Evolutionary conservation across 2,329 filamentous ascomycete genomes (phyloP).

Genomic region (Cladosporium cucumerinum): DNA sequence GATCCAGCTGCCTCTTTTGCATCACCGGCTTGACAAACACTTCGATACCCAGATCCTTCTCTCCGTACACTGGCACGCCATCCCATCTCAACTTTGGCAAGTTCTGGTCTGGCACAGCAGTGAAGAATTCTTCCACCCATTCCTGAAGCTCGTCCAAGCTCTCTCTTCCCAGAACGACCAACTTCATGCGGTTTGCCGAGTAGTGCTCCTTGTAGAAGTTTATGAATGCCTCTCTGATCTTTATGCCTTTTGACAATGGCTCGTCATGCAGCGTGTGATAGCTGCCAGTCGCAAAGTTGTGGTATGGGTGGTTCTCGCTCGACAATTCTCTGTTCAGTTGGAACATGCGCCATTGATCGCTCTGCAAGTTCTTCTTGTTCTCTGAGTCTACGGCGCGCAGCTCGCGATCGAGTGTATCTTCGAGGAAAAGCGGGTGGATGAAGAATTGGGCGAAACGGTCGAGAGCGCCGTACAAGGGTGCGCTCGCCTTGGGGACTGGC

Average conservation of each 20-base stretch:
- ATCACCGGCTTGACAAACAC: slow-evolving; percentile 89
- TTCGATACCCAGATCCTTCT: slow-evolving; percentile 63
- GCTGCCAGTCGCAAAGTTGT: slow-evolving; percentile 89
- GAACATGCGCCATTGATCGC: slow-evolving; percentile 80
- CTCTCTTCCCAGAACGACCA: slow-evolving; percentile 81
- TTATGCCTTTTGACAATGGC: slow-evolving; percentile 73
- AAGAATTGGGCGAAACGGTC: slow-evolving; percentile 96
- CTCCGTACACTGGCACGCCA: slow-evolving; percentile 56
- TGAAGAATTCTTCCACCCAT: slow-evolving; percentile 83
- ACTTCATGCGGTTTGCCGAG: slow-evolving; percentile 90
- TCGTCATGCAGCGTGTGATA: slow-evolving; percentile 79
- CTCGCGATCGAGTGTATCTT: slow-evolving; percentile 81
- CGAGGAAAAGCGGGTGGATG: slow-evolving; percentile 79
- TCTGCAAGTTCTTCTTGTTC: slow-evolving; percentile 96
- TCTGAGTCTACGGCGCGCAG: slow-evolving; percentile 88
- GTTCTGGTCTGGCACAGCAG: slow-evolving; percentile 76
- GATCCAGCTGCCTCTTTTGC: slow-evolving; percentile 74
- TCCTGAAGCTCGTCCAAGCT: slow-evolving; percentile 74
- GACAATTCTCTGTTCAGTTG: slow-evolving; percentile 87
- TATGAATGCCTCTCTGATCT: slow-evolving; percentile 87
- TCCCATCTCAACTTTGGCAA: slow-evolving; percentile 68
- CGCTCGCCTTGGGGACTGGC: slow-evolving; percentile 39
- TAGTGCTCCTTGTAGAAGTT: slow-evolving; percentile 87
- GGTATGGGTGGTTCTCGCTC: slow-evolving; percentile 82
- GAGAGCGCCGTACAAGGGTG: slow-evolving; percentile 75